Evolutionary conservation across 257 asterid species (phyloP).

Genomic region (Coffea canephora): DNA sequence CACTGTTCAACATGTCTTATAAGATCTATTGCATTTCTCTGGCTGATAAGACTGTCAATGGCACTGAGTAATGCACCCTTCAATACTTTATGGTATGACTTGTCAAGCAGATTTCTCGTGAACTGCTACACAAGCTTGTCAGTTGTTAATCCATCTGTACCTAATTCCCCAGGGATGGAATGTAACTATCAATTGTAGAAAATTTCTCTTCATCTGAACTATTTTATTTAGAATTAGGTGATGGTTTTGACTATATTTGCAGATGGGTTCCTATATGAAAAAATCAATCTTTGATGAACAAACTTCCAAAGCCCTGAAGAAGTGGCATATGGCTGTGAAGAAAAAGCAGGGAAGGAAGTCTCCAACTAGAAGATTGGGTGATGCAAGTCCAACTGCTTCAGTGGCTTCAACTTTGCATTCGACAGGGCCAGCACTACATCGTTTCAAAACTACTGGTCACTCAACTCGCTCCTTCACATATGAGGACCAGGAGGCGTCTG

Average conservation of each 20-base stretch:
- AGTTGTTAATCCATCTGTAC: background rate
- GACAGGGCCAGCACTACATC: conserved; percentile 49
- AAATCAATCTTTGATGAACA: conserved; percentile 83
- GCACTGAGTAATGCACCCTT: background rate
- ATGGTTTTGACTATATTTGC: background rate
- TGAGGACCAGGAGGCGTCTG: conserved; percentile 48
- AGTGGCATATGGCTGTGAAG: conserved; percentile 89
- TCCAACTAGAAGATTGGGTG: conserved; percentile 53
- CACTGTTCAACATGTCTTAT: background rate
- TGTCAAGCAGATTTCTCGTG: background rate
- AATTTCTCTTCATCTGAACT: background rate
- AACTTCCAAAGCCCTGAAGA: conserved; percentile 83
- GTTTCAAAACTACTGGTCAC: conserved; percentile 69
- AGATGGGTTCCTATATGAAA: conserved; percentile 96
- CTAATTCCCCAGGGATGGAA: background rate
- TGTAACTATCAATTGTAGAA: background rate
- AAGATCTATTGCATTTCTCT: background rate
- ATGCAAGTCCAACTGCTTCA: conserved; percentile 53
- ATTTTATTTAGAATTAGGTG: background rate
- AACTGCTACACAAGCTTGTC: no score
- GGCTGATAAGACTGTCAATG: background rate
- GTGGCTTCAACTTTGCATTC: conserved; percentile 65
- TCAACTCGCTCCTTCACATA: conserved; percentile 35
- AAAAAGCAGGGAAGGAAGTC: conserved; percentile 62
- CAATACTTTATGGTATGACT: background rate